phyloP scores from a whole-genome alignment of 75 land plant genomes.

The Ceratopteris richardii region DNA sequence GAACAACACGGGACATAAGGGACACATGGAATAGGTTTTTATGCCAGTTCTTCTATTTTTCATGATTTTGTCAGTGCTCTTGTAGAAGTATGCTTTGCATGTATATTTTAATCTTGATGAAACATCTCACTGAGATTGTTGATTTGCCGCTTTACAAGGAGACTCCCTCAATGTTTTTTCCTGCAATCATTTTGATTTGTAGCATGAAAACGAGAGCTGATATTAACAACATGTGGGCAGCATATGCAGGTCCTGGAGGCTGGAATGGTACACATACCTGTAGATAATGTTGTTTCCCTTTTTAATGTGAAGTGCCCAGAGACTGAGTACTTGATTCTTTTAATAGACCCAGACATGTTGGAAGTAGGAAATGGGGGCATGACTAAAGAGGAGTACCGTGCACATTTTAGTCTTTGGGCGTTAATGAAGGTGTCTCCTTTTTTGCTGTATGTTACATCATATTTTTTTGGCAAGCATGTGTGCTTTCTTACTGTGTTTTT shows the following conservation, averaged over 20 bases:
- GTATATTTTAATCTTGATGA: too few relatives aligned
- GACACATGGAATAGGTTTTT: conserved; percentile 33
- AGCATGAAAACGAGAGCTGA: conserved; percentile 33
- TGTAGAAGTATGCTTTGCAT: too few relatives aligned
- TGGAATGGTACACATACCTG: conserved; percentile 33
- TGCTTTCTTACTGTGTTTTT: background rate
- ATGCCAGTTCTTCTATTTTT: too few relatives aligned
- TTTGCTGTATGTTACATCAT: background rate
- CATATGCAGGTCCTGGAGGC: conserved; percentile 40
- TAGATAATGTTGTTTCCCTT: background rate
- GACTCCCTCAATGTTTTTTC: too few relatives aligned
- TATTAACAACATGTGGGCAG: conserved; percentile 35
- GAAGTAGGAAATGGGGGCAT: conserved; percentile 40
- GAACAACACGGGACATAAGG: conserved; percentile 34
- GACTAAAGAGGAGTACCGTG: conserved; percentile 29
- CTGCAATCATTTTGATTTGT: conserved; percentile 5
- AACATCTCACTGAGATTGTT: too few relatives aligned
- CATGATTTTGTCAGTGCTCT: too few relatives aligned
- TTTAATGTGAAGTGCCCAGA: background rate
- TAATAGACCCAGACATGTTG: conserved; percentile 36
- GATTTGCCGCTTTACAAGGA: too few relatives aligned
- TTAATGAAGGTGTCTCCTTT: conserved; percentile 23
- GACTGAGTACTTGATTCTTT: too few relatives aligned
- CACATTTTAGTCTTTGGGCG: conserved; percentile 36
- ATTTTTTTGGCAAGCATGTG: background rate